These are phyloP conservation scores for Yamadazyma sp. DNA, from an alignment of 805 yeast species.

Conservation along the genomic window DNA sequence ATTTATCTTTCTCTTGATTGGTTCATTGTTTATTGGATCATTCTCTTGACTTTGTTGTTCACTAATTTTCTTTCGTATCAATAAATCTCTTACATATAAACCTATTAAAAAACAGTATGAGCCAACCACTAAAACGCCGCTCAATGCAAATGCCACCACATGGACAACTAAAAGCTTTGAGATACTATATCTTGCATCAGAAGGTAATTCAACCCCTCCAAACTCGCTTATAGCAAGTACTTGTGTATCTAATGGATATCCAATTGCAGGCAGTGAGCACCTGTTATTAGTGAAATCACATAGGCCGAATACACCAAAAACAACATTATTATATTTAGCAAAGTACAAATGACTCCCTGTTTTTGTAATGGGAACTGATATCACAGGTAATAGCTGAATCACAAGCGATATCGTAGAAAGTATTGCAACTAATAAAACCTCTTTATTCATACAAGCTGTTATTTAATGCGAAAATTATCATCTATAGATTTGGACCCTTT, in stretches of 20 bases:
- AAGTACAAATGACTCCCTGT: constrained; percentile 22
- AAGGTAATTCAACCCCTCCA: constrained; percentile 34
- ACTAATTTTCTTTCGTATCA: constrained; percentile 1
- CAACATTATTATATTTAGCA: constrained; percentile 27
- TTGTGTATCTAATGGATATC: constrained; percentile 28
- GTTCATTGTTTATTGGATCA: not conserved
- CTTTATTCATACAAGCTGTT: constrained; percentile 26
- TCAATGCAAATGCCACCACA: constrained; percentile 34
- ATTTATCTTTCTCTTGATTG: constrained; percentile 12
- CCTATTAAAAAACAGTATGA: constrained; percentile 1
- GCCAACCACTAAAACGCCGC: constrained; percentile 15
- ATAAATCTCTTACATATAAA: constrained; percentile 1
- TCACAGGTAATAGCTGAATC: constrained; percentile 37
- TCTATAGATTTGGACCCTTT: no score
- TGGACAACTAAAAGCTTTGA: constrained; percentile 42
- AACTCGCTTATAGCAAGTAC: no score
- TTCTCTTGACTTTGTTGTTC: not conserved
- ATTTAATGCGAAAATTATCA: no score
- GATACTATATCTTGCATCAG: constrained; percentile 35
- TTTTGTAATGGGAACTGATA: constrained; percentile 42
- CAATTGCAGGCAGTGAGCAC: constrained; percentile 36
- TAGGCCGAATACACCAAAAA: constrained; percentile 45
- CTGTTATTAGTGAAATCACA: constrained; percentile 25
- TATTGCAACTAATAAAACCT: constrained; percentile 25
- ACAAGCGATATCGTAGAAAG: constrained; percentile 28